Base-by-base conservation (phyloP, 177 flowering plant species). In the Vitis hybrid region DNA sequence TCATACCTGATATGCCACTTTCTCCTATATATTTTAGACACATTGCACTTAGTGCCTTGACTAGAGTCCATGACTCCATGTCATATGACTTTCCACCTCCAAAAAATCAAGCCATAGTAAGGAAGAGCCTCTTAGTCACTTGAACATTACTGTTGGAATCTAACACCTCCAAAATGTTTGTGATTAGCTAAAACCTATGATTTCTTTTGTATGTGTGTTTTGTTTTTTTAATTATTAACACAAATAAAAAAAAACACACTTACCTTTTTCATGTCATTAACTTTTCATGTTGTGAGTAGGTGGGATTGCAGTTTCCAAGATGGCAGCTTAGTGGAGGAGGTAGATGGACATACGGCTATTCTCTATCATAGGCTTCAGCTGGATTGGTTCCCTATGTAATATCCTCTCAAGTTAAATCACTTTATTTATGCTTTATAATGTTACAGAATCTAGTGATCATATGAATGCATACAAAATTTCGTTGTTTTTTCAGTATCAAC, bases 241-340 rank as follows among this genome's bases (percentile, higher is more conserved):
- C 45, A 55, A 7, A 55, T 10, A 11, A 13, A 29, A n/a, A 9
- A 34, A 18, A 7, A 58, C 57, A 70, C 54, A 50, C 15, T 65
- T 39, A 7, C 11, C 48, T 65, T 55, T 22, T 54, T 52, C 22
- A 34, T 59, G 59, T 60, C 15, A 12, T 4, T 34, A n/a, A 66
- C 1, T 19, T 68, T 60, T 61, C 49, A 65, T 77, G 52, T 66
- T 45, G 58, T 69, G 48, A 76, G 79, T 78, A 96, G 99, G 86
- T 96, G 99, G 99, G 99, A 96, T 78, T 88, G 93, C 81, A 88
- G 94, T 74, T 96, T 96, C 80, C 97, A 92, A 72, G 73, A 86
- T 81, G 99, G 99, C 64, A 94, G 98, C 78, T 86, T 96, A 81
- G 99, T 96, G 65, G 97, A 96, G 84, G 99, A 96, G 81, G 98